Conservation (phyloP, 768 basidiomycete genomes). For the Lanmaoa rubissima region DNA sequence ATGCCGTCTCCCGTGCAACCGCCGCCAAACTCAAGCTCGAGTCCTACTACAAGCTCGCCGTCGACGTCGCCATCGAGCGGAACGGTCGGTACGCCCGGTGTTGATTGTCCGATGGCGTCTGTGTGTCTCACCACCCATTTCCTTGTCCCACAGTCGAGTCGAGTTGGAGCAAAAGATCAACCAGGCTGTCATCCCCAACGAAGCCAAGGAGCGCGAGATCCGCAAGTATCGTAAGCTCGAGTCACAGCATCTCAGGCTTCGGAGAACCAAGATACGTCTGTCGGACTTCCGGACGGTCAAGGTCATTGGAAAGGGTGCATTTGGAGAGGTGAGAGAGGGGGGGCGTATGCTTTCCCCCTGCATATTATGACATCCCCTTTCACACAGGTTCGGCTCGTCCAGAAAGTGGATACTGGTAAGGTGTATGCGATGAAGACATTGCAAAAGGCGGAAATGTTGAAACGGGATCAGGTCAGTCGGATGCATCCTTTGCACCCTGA, state of each 20-base stretch:
- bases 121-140: conserved; percentile 1
- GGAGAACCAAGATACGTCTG: conserved; percentile 90
- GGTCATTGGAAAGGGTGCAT: conserved; percentile 98
- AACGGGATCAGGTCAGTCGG: conserved; percentile 86
- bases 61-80: conserved; percentile 93
- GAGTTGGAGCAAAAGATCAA: conserved; percentile 84
- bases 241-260: conserved; percentile 85
- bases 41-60: conserved; percentile 97
- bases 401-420: conserved; percentile 96
- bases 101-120: not conserved
- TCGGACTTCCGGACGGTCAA: conserved; percentile 95
- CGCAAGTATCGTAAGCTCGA: conserved; percentile 84
- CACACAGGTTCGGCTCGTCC: conserved; percentile 83
- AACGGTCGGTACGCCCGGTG: conserved; percentile 71
- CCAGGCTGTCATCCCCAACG: conserved; percentile 68
- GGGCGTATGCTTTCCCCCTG: not conserved
- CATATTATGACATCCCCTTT: conserved; percentile 5
- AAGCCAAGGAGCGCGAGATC: conserved; percentile 87
- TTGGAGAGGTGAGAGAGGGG: conserved; percentile 82
- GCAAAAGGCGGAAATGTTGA: conserved; percentile 98
- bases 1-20: conserved; percentile 85
- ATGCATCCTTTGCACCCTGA: not conserved
- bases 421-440: conserved; percentile 99
- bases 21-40: conserved; percentile 96
- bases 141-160: conserved; percentile 58